phyloP scores from a whole-genome alignment of 2,329 filamentous ascomycete genomes.

The Eutypella sp. region DNA sequence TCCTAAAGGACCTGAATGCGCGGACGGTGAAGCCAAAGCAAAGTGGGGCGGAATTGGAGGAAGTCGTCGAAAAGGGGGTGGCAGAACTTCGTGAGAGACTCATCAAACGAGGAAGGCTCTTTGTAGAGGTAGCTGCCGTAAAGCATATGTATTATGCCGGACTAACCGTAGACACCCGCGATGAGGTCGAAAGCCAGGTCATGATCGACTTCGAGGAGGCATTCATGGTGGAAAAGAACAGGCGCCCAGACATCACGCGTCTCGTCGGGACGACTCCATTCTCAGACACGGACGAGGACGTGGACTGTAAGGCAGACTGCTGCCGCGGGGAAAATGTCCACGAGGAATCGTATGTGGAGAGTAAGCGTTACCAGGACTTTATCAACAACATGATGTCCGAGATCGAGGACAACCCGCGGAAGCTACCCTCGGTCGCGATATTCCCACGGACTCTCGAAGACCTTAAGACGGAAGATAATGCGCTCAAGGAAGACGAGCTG shows the following conservation, averaged over 20 bases:
- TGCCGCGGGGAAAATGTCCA: neutral
- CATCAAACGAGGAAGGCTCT: slow-evolving; percentile 15
- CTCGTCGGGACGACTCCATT: neutral
- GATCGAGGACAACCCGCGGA: neutral
- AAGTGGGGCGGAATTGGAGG: neutral
- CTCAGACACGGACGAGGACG: neutral
- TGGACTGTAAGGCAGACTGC: neutral
- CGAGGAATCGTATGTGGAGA: neutral
- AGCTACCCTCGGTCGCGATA: neutral
- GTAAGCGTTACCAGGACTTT: neutral
- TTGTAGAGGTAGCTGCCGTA: slow-evolving; percentile 11
- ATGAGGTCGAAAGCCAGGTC: slow-evolving; percentile 28
- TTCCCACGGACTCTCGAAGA: neutral
- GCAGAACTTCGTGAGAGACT: slow-evolving; percentile 7
- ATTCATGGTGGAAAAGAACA: slow-evolving; percentile 5
- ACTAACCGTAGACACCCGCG: slow-evolving; percentile 13
- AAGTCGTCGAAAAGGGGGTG: neutral
- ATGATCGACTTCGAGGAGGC: slow-evolving; percentile 26
- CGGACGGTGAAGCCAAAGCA: neutral
- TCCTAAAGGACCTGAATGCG: neutral
- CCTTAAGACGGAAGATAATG: neutral
- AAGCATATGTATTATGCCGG: slow-evolving; percentile 27
- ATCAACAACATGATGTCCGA: neutral
- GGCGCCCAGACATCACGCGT: neutral
- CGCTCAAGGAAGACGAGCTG: neutral